phyloP scores from a whole-genome alignment of 1,284 basidiomycete species.

The Ceratobasidium sp. region DNA sequence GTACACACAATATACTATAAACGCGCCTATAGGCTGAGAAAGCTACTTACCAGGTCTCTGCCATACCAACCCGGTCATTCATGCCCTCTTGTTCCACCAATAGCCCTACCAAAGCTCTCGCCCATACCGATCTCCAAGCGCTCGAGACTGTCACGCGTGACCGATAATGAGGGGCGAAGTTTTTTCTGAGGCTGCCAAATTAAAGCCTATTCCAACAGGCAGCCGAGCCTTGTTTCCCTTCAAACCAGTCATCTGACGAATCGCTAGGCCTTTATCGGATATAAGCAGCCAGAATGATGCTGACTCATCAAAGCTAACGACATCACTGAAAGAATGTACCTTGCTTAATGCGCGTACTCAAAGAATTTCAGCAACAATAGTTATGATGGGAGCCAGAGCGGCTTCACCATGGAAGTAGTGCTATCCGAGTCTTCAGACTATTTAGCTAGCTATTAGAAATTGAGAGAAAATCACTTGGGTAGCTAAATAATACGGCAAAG shows the following conservation, averaged over 20 bases:
- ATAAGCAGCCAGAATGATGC: constrained; percentile 24
- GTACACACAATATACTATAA: too few relatives aligned
- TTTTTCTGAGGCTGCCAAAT: constrained; percentile 56
- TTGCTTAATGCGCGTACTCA: background rate
- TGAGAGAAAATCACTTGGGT: background rate
- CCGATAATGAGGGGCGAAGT: constrained; percentile 56
- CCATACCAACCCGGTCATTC: constrained; percentile 57
- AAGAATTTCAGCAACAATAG: background rate
- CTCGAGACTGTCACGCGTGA: constrained; percentile 50
- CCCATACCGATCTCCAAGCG: constrained; percentile 53
- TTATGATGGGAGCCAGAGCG: background rate
- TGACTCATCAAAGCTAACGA: constrained; percentile 43
- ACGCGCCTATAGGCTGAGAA: background rate
- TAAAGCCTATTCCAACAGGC: constrained; percentile 56
- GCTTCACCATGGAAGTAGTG: constrained; percentile 38
- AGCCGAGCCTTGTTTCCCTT: constrained; percentile 49
- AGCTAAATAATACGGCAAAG: constrained; percentile 4
- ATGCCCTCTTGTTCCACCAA: constrained; percentile 56
- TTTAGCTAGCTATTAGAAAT: constrained; percentile 39
- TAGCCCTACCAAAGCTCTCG: constrained; percentile 56
- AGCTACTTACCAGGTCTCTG: constrained; percentile 16
- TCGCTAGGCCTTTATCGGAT: constrained; percentile 33
- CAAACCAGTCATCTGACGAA: constrained; percentile 20
- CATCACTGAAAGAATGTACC: background rate
- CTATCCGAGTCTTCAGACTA: constrained; percentile 21